Evolutionary conservation across 2,329 filamentous ascomycete genomes (phyloP).

Genomic region (Escovopsis sp.): DNA sequence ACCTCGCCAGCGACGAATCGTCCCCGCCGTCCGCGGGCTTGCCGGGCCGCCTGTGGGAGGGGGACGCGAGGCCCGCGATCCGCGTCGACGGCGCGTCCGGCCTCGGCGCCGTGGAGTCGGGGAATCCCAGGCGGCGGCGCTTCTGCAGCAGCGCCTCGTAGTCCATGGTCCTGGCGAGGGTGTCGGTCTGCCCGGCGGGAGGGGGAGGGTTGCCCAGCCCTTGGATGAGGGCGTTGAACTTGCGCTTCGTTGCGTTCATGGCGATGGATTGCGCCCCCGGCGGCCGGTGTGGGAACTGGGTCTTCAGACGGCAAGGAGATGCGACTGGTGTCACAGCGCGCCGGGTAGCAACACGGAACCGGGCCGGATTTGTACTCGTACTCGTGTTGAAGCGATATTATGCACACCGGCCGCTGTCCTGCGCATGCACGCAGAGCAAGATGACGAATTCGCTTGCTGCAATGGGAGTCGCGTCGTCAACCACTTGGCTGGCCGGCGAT

Average conservation of each 20-base stretch:
- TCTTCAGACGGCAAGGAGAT: background rate
- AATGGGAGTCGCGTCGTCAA: too few relatives aligned
- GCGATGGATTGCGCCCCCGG: slow-evolving; percentile 6
- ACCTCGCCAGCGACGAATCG: slow-evolving; percentile 40
- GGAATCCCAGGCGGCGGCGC: slow-evolving; percentile 34
- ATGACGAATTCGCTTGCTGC: too few relatives aligned
- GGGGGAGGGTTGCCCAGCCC: slow-evolving; percentile 36
- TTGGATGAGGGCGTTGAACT: slow-evolving; percentile 65
- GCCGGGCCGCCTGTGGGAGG: slow-evolving; percentile 8
- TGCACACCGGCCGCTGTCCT: too few relatives aligned
- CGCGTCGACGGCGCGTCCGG: slow-evolving; percentile 8
- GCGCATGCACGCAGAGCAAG: too few relatives aligned
- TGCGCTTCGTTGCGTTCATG: slow-evolving; percentile 70
- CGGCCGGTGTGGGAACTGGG: background rate
- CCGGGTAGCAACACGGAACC: background rate
- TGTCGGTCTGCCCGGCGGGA: slow-evolving; percentile 3
- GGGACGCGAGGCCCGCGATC: slow-evolving; percentile 8
- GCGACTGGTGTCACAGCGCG: background rate
- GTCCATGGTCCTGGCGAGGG: slow-evolving; percentile 7
- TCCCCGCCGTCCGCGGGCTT: slow-evolving; percentile 9
- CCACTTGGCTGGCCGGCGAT: too few relatives aligned
- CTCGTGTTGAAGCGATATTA: too few relatives aligned
- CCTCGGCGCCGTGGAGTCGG: slow-evolving; percentile 24
- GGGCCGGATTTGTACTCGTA: too few relatives aligned
- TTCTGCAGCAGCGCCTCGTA: slow-evolving; percentile 33